Conservation (phyloP, 1,284 basidiomycete species). For the Cutaneotrichosporon daszewskae region DNA sequence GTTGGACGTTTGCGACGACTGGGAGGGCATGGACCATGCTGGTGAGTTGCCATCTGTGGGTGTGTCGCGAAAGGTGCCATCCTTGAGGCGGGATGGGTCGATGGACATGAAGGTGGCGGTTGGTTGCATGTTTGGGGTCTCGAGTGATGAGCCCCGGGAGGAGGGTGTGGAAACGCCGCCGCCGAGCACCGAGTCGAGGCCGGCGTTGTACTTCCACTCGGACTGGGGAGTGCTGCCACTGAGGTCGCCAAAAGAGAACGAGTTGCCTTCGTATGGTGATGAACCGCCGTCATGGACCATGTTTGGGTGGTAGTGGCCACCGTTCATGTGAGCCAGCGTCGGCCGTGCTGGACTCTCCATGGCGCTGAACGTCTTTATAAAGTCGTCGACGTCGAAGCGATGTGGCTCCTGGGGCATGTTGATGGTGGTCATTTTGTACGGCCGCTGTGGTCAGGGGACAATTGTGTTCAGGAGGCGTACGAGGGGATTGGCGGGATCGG, state of each 20-base stretch:
- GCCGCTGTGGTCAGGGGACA: no score
- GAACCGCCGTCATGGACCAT: slow-evolving; percentile 1
- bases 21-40: not conserved
- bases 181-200: slow-evolving; percentile 8
- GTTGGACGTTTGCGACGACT: not conserved
- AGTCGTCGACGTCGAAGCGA: slow-evolving; percentile 11
- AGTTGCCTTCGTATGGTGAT: slow-evolving; percentile 9
- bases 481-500: no score
- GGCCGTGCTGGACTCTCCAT: slow-evolving; percentile 6
- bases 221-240: slow-evolving; percentile 5
- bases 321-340: slow-evolving; percentile 1
- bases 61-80: not conserved
- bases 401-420: not conserved
- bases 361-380: slow-evolving; percentile 13
- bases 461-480: no score
- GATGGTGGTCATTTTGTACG: slow-evolving; percentile 2
- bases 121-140: slow-evolving; percentile 12
- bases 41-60: no score
- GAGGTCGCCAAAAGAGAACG: slow-evolving; percentile 8
- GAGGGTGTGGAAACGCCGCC: no score
- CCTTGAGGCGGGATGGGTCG: slow-evolving; percentile 14
- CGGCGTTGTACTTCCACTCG: slow-evolving; percentile 9
- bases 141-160: slow-evolving; percentile 15
- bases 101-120: slow-evolving; percentile 8
- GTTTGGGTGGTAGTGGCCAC: slow-evolving; percentile 1